phyloP scores from a whole-genome alignment of 169 alveolate genomes.

The Amoebophrya sp. region DNA sequence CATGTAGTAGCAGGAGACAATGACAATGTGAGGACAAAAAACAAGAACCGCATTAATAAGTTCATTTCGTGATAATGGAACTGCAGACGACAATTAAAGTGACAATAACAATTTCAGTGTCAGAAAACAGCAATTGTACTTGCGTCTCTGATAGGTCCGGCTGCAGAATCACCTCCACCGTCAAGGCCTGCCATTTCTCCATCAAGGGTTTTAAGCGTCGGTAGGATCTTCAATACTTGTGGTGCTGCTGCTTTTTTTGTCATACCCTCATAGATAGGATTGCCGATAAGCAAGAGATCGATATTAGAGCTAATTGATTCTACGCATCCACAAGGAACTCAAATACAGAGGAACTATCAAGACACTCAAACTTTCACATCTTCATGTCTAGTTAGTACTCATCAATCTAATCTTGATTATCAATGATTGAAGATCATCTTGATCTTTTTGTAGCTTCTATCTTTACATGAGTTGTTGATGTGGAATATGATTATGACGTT shows the following conservation, averaged over 20 bases:
- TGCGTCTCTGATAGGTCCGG: neutral
- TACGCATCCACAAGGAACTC: neutral
- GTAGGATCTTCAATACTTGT: constrained; percentile 37
- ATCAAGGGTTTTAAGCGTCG: constrained; percentile 43
- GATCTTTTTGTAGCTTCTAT: too few species aligned
- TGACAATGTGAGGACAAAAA: too few species aligned
- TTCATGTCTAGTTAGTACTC: neutral
- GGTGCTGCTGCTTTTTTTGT: constrained; percentile 38
- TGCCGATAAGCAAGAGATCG: constrained; percentile 45
- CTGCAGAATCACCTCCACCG: neutral
- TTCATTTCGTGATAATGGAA: too few species aligned
- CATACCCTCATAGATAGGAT: constrained; percentile 45
- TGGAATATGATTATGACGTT: neutral
- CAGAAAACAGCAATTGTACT: too few species aligned
- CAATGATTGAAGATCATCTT: neutral
- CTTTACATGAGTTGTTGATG: too few species aligned
- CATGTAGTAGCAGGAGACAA: too few species aligned
- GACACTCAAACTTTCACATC: neutral
- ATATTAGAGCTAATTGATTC: constrained; percentile 37
- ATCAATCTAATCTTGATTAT: neutral
- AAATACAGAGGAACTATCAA: neutral
- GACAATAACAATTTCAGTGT: too few species aligned
- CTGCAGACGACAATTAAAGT: too few species aligned
- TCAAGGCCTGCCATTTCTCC: constrained; percentile 45
- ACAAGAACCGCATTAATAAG: too few species aligned